phyloP scores from a whole-genome alignment of 2,329 filamentous ascomycete genomes.

The Pezicula neosporulosa region DNA sequence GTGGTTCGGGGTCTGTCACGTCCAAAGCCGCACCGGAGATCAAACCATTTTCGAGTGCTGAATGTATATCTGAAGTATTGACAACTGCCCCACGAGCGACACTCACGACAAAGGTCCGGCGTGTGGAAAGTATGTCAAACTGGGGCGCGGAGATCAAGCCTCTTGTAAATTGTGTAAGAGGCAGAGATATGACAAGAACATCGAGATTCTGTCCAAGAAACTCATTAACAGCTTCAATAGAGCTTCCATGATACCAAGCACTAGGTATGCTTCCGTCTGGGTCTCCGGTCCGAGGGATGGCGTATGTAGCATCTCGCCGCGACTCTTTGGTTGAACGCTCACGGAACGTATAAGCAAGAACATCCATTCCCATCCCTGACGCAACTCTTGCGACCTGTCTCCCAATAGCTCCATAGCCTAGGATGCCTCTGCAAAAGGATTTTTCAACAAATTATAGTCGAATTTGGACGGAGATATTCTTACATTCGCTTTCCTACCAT shows the following conservation, averaged over 20 bases:
- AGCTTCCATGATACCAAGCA: constrained; percentile 47
- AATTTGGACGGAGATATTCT: background rate
- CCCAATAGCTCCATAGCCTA: constrained; percentile 53
- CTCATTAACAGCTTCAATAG: constrained; percentile 41
- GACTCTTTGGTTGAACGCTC: constrained; percentile 65
- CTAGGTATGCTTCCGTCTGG: constrained; percentile 43
- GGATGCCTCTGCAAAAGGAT: background rate
- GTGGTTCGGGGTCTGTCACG: constrained; percentile 79
- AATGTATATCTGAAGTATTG: constrained; percentile 52
- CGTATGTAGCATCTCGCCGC: constrained; percentile 60
- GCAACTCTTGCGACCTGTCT: constrained; percentile 53
- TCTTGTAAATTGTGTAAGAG: constrained; percentile 45
- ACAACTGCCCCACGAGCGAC: constrained; percentile 58
- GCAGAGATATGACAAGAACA: constrained; percentile 47
- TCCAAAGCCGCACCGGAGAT: constrained; percentile 63
- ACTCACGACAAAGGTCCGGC: constrained; percentile 57
- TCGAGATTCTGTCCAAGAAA: constrained; percentile 50
- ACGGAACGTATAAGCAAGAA: constrained; percentile 72
- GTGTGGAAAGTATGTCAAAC: constrained; percentile 42
- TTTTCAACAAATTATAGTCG: background rate
- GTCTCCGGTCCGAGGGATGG: constrained; percentile 62
- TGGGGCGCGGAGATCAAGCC: constrained; percentile 47
- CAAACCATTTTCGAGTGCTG: constrained; percentile 46
- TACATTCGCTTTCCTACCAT: constrained; percentile 44
- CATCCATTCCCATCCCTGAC: constrained; percentile 64